phyloP scores from a whole-genome alignment of 2,329 filamentous ascomycete genomes.

The Cercospora sp. region DNA sequence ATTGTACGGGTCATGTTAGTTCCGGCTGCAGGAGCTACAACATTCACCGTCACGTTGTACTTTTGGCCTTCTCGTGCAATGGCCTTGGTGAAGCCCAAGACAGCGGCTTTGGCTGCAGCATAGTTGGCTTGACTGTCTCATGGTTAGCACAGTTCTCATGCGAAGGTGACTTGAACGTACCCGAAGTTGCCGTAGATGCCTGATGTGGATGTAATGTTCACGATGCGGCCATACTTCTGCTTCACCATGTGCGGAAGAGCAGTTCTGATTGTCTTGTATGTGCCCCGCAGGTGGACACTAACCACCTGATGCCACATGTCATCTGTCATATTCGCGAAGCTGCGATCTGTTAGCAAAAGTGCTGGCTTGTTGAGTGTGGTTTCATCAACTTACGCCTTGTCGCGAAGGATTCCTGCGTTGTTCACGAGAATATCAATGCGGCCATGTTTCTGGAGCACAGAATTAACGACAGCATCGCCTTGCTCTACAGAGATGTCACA shows the following conservation, averaged over 20 bases:
- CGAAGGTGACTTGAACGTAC: slow-evolving; percentile 82
- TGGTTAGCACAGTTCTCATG: slow-evolving; percentile 82
- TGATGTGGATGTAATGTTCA: slow-evolving; percentile 93
- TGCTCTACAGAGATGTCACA: slow-evolving; percentile 92
- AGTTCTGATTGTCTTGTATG: slow-evolving; percentile 93
- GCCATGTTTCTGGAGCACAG: slow-evolving; percentile 86
- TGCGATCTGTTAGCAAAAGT: not conserved
- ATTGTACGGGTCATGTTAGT: slow-evolving; percentile 92
- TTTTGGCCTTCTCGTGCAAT: slow-evolving; percentile 88
- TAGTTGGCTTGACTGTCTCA: slow-evolving; percentile 67
- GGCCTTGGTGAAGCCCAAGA: slow-evolving; percentile 88
- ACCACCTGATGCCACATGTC: slow-evolving; percentile 86
- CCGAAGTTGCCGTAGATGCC: slow-evolving; percentile 99
- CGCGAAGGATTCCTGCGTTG: slow-evolving; percentile 81
- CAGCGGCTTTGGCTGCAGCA: slow-evolving; percentile 55
- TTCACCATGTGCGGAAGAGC: slow-evolving; percentile 96
- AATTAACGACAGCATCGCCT: slow-evolving; percentile 84
- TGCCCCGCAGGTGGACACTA: slow-evolving; percentile 86
- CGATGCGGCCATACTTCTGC: slow-evolving; percentile 93
- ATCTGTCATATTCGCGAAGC: slow-evolving; percentile 91
- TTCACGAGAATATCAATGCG: slow-evolving; percentile 88
- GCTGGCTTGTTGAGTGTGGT: not conserved
- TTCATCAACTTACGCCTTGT: slow-evolving; percentile 66
- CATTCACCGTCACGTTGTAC: slow-evolving; percentile 97
- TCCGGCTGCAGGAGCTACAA: slow-evolving; percentile 92